Evolutionary conservation across 2,329 filamentous ascomycete species (phyloP).

Genomic region (Alternaria alternata): DNA sequence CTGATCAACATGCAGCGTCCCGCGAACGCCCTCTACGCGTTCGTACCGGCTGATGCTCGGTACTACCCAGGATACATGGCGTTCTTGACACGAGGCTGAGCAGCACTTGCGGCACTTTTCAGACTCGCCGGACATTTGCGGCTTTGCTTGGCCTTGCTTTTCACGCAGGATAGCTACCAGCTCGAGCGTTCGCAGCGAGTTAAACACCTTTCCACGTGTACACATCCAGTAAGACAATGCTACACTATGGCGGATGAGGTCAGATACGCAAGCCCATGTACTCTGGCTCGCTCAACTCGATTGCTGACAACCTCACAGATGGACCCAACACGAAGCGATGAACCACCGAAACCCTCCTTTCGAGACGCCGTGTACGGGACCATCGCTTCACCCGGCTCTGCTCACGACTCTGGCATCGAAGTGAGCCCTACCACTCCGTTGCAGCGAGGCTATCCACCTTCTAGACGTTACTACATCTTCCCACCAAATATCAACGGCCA

Average conservation of each 20-base stretch:
- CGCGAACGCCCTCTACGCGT: not conserved
- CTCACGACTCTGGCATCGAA: constrained; percentile 22
- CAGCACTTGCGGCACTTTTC: constrained; percentile 12
- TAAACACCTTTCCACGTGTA: not conserved
- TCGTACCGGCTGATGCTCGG: constrained; percentile 1
- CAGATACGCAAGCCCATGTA: not conserved
- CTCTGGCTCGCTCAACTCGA: not conserved
- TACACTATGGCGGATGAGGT: constrained; percentile 29
- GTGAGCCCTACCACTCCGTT: constrained; percentile 17
- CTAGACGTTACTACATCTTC: constrained; percentile 32
- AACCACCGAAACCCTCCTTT: constrained; percentile 7
- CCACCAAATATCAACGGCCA: constrained; percentile 34
- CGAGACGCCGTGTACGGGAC: constrained; percentile 24
- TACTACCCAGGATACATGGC: constrained; percentile 10
- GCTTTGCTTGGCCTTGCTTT: constrained; percentile 3
- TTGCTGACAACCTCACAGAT: constrained; percentile 15
- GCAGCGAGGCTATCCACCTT: constrained; percentile 19
- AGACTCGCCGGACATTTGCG: constrained; percentile 8
- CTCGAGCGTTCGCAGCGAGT: not conserved
- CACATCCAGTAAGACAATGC: constrained; percentile 13
- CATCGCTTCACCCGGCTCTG: constrained; percentile 9
- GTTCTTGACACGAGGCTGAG: constrained; percentile 22
- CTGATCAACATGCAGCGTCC: not conserved
- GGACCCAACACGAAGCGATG: constrained; percentile 8
- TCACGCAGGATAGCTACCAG: not conserved